These are phyloP conservation scores for Stachybotrys echinatus DNA, from an alignment of 2,329 filamentous ascomycete species.

Conservation along the genomic window DNA sequence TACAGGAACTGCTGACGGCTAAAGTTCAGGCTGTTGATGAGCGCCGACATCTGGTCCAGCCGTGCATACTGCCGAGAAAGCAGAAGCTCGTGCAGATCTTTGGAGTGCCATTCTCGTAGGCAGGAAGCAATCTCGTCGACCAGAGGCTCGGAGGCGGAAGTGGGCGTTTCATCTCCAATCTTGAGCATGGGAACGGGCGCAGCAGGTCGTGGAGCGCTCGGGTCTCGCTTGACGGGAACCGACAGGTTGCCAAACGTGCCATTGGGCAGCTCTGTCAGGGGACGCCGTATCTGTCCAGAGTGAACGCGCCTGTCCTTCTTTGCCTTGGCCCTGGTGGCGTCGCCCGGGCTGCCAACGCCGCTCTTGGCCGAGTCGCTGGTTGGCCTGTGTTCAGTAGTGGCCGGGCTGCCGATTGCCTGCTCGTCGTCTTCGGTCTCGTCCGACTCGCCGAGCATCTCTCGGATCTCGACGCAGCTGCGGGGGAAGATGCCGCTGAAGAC, in stretches of 20 bases:
- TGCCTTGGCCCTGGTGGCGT: slow-evolving; percentile 24
- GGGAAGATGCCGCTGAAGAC: slow-evolving; percentile 99
- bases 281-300: slow-evolving; percentile 18
- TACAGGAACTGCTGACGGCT: slow-evolving; percentile 87
- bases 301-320: slow-evolving; percentile 21
- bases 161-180: slow-evolving; percentile 94
- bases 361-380: slow-evolving; percentile 49
- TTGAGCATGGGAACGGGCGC: slow-evolving; percentile 97
- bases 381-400: slow-evolving; percentile 25
- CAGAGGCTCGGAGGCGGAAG: slow-evolving; percentile 79
- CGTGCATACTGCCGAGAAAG: slow-evolving; percentile 75
- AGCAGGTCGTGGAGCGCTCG: slow-evolving; percentile 67
- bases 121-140: slow-evolving; percentile 98
- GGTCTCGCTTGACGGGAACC: slow-evolving; percentile 52
- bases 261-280: slow-evolving; percentile 32
- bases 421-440: slow-evolving; percentile 47
- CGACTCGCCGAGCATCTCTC: slow-evolving; percentile 79
- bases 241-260: slow-evolving; percentile 38
- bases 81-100: slow-evolving; percentile 87
- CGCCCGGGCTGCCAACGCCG: slow-evolving; percentile 35
- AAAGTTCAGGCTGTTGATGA: slow-evolving; percentile 79
- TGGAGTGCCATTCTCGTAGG: slow-evolving; percentile 96
- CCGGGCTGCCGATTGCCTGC: slow-evolving; percentile 16
- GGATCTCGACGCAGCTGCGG: slow-evolving; percentile 86
- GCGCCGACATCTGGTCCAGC: slow-evolving; percentile 73